A percentile compares a stretch with the other conserved stretches of the same genome.
Conservation (phyloP, 2,329 filamentous ascomycete genomes). For the Metarhizium sp. region DNA sequence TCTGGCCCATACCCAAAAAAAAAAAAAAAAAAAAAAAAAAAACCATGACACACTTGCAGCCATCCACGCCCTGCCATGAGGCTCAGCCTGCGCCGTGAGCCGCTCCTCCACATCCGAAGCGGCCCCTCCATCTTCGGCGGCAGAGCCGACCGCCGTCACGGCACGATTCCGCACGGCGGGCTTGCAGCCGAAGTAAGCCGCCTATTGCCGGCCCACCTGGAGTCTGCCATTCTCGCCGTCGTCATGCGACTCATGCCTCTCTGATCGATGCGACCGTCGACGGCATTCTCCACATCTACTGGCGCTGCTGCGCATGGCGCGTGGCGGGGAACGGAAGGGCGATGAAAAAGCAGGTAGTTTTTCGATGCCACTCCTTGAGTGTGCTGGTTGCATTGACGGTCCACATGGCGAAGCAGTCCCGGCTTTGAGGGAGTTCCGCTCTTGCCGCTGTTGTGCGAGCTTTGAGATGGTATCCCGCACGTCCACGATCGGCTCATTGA, state of each 20-base stretch:
- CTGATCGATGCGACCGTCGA: background rate
- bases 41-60: too few relatives aligned
- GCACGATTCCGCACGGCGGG: slow-evolving; percentile 14
- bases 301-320: too few relatives aligned
- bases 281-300: background rate
- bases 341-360: background rate
- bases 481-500: background rate
- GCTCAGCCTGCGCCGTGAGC: background rate
- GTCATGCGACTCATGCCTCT: too few relatives aligned
- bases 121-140: slow-evolving; percentile 5
- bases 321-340: too few relatives aligned
- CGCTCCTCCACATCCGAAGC: slow-evolving; percentile 3
- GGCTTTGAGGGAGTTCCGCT: background rate
- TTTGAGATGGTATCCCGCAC: background rate
- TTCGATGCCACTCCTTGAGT: background rate
- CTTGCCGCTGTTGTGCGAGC: background rate
- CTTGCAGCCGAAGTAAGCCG: slow-evolving; percentile 31
- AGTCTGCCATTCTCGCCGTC: too few relatives aligned
- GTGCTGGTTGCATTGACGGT: too few relatives aligned
- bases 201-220: slow-evolving; percentile 21
- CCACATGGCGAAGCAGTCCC: too few relatives aligned
- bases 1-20: too few relatives aligned
- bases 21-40: too few relatives aligned
- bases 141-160: background rate
- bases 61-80: too few relatives aligned